phyloP scores from a whole-genome alignment of 148 eudicot species.

The Tetragonia tetragonoides region DNA sequence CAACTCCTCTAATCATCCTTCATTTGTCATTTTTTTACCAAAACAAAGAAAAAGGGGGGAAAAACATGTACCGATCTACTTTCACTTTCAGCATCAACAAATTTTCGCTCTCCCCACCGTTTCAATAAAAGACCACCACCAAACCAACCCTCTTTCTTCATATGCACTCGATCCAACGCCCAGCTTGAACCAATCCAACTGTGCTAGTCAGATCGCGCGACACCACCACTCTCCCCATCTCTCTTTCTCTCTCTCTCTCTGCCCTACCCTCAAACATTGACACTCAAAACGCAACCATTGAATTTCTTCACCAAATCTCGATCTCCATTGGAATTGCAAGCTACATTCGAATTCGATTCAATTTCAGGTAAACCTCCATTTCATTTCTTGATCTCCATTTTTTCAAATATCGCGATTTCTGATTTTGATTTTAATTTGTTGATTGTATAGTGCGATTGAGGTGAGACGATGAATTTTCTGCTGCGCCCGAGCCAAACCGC shows the following conservation, averaged over 20 bases:
- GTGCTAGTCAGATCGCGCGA: constrained; percentile 17
- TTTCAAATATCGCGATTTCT: neutral
- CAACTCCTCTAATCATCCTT: too few species aligned
- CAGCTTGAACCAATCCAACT: constrained; percentile 10
- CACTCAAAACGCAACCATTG: neutral
- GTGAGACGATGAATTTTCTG: constrained; percentile 75
- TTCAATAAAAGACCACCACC: too few species aligned
- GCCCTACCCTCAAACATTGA: constrained; percentile 7
- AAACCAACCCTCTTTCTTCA: neutral
- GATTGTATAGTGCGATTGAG: neutral
- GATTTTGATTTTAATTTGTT: neutral
- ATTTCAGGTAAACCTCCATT: constrained; percentile 15
- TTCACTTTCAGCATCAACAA: too few species aligned
- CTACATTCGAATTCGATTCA: neutral
- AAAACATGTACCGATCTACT: too few species aligned
- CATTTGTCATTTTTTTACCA: too few species aligned
- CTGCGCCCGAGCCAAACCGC: constrained; percentile 66
- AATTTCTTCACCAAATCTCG: neutral
- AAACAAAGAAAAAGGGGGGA: too few species aligned
- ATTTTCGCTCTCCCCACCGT: too few species aligned
- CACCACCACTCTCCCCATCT: neutral
- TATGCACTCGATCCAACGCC: constrained; percentile 14
- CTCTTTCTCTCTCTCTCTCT: neutral
- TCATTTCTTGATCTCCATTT: neutral
- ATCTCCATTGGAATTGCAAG: neutral